phyloP scores from a whole-genome alignment of 371 early-diverging fungal species.

The Edhazardia aedis region DNA sequence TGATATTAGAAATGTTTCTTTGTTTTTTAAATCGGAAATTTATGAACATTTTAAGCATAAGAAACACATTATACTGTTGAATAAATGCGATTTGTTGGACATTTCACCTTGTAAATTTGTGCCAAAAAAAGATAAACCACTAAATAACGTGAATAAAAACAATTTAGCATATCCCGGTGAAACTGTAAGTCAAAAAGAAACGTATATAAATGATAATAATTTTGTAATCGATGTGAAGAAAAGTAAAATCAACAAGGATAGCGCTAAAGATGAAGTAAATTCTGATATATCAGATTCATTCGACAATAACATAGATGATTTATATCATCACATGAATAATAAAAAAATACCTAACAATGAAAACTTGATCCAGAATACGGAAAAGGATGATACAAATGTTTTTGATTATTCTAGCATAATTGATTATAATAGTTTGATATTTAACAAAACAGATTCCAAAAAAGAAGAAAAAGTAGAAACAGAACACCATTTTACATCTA shows the following conservation, averaged over 20 bases:
- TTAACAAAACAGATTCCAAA: background rate
- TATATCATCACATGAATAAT: background rate
- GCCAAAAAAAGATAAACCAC: background rate
- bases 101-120: background rate
- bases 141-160: slow-evolving; percentile 31
- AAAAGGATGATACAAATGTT: background rate
- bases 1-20: slow-evolving; percentile 84
- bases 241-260: background rate
- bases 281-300: background rate
- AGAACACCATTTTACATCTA: background rate
- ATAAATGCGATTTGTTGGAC: slow-evolving; percentile 91
- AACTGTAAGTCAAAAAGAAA: background rate
- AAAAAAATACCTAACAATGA: background rate
- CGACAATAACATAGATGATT: background rate
- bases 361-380: background rate
- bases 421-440: too few relatives aligned
- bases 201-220: too few relatives aligned
- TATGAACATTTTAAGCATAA: slow-evolving; percentile 61
- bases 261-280: background rate
- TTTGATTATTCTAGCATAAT: too few relatives aligned
- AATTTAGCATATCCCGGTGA: too few relatives aligned
- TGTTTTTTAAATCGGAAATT: slow-evolving; percentile 75
- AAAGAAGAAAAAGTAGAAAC: background rate
- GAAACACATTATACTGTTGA: slow-evolving; percentile 59
- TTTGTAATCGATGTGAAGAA: background rate